Evolutionary conservation across 2,329 filamentous ascomycete genomes (phyloP).

Genomic region (Pleurostoma richardsiae): DNA sequence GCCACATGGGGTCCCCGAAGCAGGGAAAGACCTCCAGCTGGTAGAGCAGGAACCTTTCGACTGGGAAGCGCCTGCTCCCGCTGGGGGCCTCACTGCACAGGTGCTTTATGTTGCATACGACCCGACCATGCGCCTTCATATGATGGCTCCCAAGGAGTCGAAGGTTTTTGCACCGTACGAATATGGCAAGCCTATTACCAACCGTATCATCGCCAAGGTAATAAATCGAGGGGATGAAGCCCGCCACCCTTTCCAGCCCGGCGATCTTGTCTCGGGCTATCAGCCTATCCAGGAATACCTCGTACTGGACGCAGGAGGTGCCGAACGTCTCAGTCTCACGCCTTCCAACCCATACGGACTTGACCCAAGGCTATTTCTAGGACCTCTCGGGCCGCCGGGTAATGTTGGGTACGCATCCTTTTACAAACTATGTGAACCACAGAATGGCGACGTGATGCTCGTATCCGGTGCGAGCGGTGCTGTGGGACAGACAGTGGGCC

Average conservation of each 20-base stretch:
- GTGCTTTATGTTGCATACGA: neutral
- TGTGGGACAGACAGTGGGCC: neutral
- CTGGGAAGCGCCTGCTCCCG: neutral
- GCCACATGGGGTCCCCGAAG: neutral
- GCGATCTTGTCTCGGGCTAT: neutral
- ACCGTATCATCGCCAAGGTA: neutral
- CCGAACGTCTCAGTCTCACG: neutral
- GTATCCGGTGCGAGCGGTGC: neutral
- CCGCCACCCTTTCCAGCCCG: neutral
- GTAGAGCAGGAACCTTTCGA: neutral
- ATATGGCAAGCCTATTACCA: neutral
- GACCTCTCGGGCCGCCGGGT: neutral
- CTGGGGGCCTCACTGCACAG: neutral
- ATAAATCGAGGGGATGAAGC: neutral
- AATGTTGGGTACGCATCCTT: neutral
- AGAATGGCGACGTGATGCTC: neutral
- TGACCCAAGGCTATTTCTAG: constrained; percentile 3
- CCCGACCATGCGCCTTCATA: neutral
- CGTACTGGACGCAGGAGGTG: neutral
- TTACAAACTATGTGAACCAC: neutral
- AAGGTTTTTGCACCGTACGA: neutral
- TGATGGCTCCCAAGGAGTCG: neutral
- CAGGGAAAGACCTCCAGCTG: neutral
- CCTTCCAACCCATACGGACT: neutral
- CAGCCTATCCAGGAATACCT: neutral